phyloP scores from a whole-genome alignment of 768 basidiomycete species.

The Tricholoma furcatifolium region DNA sequence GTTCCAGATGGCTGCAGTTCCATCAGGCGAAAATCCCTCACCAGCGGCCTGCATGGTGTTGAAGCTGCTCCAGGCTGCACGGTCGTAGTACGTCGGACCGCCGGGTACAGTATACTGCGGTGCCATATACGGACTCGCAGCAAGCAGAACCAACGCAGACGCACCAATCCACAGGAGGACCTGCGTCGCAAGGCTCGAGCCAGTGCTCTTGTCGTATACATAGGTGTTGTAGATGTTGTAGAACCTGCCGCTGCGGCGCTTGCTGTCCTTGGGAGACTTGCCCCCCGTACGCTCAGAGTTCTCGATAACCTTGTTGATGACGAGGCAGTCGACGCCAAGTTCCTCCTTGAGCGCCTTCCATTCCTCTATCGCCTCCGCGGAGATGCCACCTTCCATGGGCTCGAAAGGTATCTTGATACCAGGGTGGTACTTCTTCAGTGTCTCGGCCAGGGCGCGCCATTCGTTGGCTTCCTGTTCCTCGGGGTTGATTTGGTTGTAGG shows the following conservation, averaged over 20 bases:
- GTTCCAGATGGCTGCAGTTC: constrained; percentile 64
- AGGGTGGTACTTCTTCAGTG: constrained; percentile 70
- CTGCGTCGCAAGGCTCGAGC: constrained; percentile 39
- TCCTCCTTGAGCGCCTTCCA: constrained; percentile 82
- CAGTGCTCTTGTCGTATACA: constrained; percentile 41
- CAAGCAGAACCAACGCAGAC: constrained; percentile 59
- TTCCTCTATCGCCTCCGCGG: constrained; percentile 67
- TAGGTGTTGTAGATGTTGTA: constrained; percentile 88
- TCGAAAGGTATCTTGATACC: constrained; percentile 50
- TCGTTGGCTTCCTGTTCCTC: constrained; percentile 52
- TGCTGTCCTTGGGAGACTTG: constrained; percentile 19
- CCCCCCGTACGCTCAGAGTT: constrained; percentile 24
- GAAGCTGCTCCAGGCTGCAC: constrained; percentile 77
- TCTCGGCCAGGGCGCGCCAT: constrained; percentile 52
- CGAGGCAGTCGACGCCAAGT: constrained; percentile 71
- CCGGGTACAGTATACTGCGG: constrained; percentile 61
- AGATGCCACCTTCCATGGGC: constrained; percentile 51
- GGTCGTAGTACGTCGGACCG: constrained; percentile 73
- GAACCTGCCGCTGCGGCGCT: constrained; percentile 51
- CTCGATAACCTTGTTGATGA: constrained; percentile 71
- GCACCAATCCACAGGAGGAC: constrained; percentile 60
- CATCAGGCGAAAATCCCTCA: constrained; percentile 65
- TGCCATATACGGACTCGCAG: constrained; percentile 58
- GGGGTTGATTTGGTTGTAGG: constrained; percentile 62
- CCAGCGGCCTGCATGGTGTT: constrained; percentile 69